Evolutionary conservation across 768 basidiomycete genomes (phyloP).

Genomic region (Boletus reticuloceps): DNA sequence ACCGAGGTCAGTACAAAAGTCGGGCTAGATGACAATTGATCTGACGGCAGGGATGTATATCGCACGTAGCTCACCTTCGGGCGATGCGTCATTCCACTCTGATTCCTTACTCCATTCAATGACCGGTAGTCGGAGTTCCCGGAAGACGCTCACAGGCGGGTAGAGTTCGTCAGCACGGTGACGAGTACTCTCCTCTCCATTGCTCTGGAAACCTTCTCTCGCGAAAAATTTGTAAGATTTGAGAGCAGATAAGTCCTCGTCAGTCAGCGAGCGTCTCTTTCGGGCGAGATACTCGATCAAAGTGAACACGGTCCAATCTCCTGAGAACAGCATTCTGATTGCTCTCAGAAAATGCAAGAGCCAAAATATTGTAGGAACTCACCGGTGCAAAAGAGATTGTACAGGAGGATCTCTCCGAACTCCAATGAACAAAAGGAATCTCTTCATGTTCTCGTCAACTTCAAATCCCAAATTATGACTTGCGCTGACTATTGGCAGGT

Average conservation of each 20-base stretch:
- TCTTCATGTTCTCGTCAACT: background rate
- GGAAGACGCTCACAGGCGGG: constrained; percentile 70
- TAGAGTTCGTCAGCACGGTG: constrained; percentile 72
- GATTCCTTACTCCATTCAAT: constrained; percentile 75
- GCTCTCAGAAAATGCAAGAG: background rate
- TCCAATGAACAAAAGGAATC: background rate
- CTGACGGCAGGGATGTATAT: background rate
- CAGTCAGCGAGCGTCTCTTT: background rate
- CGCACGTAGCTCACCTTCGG: constrained; percentile 61
- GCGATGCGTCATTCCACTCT: constrained; percentile 74
- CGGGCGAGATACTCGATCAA: background rate
- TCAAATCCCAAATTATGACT: constrained; percentile 36
- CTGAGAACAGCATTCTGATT: background rate
- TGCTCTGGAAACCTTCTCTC: constrained; percentile 14
- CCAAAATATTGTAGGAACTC: background rate
- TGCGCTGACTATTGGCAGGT: background rate
- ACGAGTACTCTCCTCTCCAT: constrained; percentile 37
- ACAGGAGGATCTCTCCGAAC: background rate
- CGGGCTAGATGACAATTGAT: constrained; percentile 42
- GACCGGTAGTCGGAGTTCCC: constrained; percentile 68
- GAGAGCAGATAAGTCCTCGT: background rate
- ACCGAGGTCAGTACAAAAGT: constrained; percentile 68
- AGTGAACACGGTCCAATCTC: background rate
- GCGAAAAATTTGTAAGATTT: background rate
- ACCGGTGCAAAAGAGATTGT: background rate